Percentiles rank a stretch among this genome's conserved stretches.
Conservation (phyloP, 768 basidiomycete genomes). For the Podaxis rugospora region DNA sequence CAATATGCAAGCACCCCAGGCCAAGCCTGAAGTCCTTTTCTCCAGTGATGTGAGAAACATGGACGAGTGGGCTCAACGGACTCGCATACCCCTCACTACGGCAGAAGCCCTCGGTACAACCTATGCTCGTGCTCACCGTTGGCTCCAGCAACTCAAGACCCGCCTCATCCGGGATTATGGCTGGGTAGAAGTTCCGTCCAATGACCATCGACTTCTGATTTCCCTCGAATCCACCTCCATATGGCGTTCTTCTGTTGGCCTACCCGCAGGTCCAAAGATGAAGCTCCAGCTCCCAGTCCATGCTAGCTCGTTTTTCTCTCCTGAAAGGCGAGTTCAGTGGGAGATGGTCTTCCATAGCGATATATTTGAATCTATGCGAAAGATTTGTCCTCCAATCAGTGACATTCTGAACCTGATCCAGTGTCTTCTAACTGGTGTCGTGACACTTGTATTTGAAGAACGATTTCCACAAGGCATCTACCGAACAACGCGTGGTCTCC, state of each 20-base stretch:
- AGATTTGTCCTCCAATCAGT: slow-evolving; percentile 63
- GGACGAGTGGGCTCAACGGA: slow-evolving; percentile 79
- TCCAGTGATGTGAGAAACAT: slow-evolving; percentile 77
- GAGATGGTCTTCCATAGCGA: slow-evolving; percentile 86
- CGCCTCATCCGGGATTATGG: slow-evolving; percentile 65
- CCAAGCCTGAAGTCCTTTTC: slow-evolving; percentile 61
- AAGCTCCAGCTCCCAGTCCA: slow-evolving; percentile 72
- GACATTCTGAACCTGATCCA: slow-evolving; percentile 67
- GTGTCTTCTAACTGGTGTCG: slow-evolving; percentile 68
- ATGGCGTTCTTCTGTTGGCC: slow-evolving; percentile 70
- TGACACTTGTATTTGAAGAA: slow-evolving; percentile 74
- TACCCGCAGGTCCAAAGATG: slow-evolving; percentile 73
- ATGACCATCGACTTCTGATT: slow-evolving; percentile 72
- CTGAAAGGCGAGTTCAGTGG: slow-evolving; percentile 82
- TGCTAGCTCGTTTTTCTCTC: slow-evolving; percentile 82
- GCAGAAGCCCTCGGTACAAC: slow-evolving; percentile 78
- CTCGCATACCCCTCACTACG: slow-evolving; percentile 76
- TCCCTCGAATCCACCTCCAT: slow-evolving; percentile 75
- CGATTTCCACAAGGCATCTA: slow-evolving; percentile 63
- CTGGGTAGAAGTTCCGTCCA: slow-evolving; percentile 57
- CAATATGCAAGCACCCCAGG: slow-evolving; percentile 26
- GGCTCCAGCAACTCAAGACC: slow-evolving; percentile 59
- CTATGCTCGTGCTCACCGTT: slow-evolving; percentile 77
- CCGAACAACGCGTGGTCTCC: slow-evolving; percentile 73
- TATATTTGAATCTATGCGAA: slow-evolving; percentile 66